Base-by-base conservation (phyloP, 2,329 filamentous ascomycete genomes). In the Nemania diffusa region DNA sequence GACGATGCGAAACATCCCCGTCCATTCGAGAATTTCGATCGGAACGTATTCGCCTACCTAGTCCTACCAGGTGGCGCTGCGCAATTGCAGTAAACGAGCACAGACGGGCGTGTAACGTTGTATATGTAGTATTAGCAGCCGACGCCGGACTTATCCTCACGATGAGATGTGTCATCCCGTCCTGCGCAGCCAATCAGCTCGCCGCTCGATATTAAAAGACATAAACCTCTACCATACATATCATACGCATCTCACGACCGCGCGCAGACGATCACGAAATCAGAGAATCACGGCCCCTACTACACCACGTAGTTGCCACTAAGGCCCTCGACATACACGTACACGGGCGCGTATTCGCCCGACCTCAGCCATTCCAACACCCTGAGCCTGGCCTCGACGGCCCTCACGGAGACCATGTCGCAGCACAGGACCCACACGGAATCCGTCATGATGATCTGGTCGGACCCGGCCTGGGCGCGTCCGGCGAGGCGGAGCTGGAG, bases 381-480 rank as follows among this genome's bases (percentile, higher is more conserved):
- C 11, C 32, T 34, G 11, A 34, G 32, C 2, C 17, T 13, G 5
- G 11, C 17, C 37, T 40, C 37, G 15, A 13, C 37, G n/a, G n/a
- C 17, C 37, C 15, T 40, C 11, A 40, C 15, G 5, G 60, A 57
- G 29, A 42, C 50, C 9, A 1, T 42, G 17, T 63, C 60, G 13
- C 40, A 42, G 42, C 60, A 63, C 24, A 42, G 51, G 17, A 63
- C 22, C 52, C 52, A 57, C 40, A 57, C 42, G 15, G 6, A 57
- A 8, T 29, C 60, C 15, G 52, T 51, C 60, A 63, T 42, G 8
- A 22, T 5, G 6, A 63, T 57, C 32, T 29, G 42, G 3, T 42
- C 40, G 11, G 42, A 17, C 13, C 3, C n/a, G 11, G 34, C 34
- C 11, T 51, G 1, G n/a, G 6, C 29, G 17, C n/a, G 40, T 17